Conservation (phyloP, 176 grass and related monocot species). For the Oryza longistaminata region DNA sequence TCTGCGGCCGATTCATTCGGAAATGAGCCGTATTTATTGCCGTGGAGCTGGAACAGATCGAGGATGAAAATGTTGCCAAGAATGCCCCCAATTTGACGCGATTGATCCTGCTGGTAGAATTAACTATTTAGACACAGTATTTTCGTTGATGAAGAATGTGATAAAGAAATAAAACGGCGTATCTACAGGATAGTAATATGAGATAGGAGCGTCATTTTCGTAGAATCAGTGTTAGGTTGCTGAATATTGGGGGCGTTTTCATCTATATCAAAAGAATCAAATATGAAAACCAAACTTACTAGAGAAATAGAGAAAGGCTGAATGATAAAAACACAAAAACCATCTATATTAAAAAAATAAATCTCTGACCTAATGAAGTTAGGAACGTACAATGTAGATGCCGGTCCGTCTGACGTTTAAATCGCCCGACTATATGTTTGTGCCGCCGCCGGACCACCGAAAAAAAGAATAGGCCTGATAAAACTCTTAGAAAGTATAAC, state of each 20-base stretch:
- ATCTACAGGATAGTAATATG: background rate
- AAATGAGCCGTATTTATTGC: slow-evolving; percentile 32
- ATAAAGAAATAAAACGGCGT: background rate
- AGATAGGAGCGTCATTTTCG: background rate
- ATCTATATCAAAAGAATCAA: background rate
- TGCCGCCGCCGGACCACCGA: too few relatives aligned
- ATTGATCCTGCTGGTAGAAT: background rate
- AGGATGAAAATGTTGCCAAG: background rate
- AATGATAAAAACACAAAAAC: too few relatives aligned
- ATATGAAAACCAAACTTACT: too few relatives aligned
- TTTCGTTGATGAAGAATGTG: background rate
- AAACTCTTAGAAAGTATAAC: too few relatives aligned
- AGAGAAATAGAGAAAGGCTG: too few relatives aligned
- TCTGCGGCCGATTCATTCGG: slow-evolving; percentile 24
- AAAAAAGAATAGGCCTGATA: too few relatives aligned
- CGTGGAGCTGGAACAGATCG: background rate
- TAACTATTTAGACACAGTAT: background rate
- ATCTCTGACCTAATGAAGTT: too few relatives aligned
- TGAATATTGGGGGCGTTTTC: background rate
- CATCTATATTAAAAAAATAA: too few relatives aligned
- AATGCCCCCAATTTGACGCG: background rate
- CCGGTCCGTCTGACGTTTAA: too few relatives aligned
- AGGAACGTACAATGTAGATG: too few relatives aligned
- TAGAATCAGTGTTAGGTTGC: background rate
- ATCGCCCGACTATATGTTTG: too few relatives aligned